Conservation (phyloP, 23 red algal genomes). For the Gracilaria caudata region DNA sequence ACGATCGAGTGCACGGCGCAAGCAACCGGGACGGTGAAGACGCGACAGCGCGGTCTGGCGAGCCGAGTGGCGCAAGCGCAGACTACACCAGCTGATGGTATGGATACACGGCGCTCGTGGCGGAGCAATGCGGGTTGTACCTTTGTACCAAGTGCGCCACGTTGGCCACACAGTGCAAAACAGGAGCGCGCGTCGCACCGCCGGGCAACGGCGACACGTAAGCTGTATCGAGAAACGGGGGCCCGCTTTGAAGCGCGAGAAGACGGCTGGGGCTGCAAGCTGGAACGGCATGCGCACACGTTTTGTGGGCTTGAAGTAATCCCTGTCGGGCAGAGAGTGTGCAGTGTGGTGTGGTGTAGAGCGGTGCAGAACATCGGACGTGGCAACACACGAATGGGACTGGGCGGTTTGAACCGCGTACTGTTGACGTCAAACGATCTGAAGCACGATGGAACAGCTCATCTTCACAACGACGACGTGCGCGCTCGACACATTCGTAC, state of each 20-base stretch:
- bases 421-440: constrained; percentile 52
- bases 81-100: no score
- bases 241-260: no score
- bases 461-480: constrained; percentile 14
- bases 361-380: not conserved
- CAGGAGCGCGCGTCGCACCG: not conserved
- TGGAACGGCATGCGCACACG: not conserved
- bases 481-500: constrained; percentile 62
- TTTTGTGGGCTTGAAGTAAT: no score
- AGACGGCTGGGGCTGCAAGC: no score
- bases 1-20: not conserved
- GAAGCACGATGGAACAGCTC: not conserved
- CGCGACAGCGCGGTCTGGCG: not conserved
- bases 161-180: not conserved
- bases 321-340: no score
- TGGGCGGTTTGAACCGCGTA: constrained; percentile 59
- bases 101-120: no score
- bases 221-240: no score
- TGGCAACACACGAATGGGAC: no score
- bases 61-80: not conserved
- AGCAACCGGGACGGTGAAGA: not conserved
- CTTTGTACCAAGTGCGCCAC: no score
- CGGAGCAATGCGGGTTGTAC: no score
- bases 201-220: no score
- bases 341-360: not conserved